These are phyloP conservation scores for Puccinia hordei DNA, from an alignment of 1,284 basidiomycete genomes.

Conservation along the genomic window DNA sequence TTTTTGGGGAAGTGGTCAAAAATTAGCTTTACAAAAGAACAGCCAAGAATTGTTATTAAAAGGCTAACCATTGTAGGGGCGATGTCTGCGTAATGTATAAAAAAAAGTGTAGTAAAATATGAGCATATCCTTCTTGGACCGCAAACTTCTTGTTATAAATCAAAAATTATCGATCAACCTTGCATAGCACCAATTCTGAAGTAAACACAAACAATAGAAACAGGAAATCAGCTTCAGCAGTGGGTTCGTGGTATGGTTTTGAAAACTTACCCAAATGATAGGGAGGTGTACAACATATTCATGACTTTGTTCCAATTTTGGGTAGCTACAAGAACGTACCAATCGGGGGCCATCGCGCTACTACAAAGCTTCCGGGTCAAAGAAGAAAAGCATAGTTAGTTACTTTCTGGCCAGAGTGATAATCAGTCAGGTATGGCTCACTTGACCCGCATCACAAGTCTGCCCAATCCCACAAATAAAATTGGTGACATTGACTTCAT, in stretches of 20 bases:
- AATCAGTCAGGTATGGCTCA: background rate
- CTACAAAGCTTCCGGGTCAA: slow-evolving; percentile 21
- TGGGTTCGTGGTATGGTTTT: background rate
- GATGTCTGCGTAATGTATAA: background rate
- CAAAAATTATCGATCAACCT: background rate
- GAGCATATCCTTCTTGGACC: background rate
- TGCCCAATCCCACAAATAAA: slow-evolving; percentile 49
- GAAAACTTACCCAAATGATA: slow-evolving; percentile 45
- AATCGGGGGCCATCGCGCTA: slow-evolving; percentile 49
- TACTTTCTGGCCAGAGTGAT: background rate
- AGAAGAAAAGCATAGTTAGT: background rate
- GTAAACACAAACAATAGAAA: background rate
- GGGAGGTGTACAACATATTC: slow-evolving; percentile 49
- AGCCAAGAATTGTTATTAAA: background rate
- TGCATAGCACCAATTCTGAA: slow-evolving; percentile 45
- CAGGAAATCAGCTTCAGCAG: background rate
- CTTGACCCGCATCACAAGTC: slow-evolving; percentile 48
- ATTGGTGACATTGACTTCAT: slow-evolving; percentile 49
- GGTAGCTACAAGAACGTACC: slow-evolving; percentile 51
- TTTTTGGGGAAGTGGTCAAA: background rate
- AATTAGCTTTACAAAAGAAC: background rate
- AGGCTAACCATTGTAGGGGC: slow-evolving; percentile 27
- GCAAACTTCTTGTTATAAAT: background rate
- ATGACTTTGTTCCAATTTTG: slow-evolving; percentile 51
- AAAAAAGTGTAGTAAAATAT: background rate